A percentile compares a stretch with the other conserved stretches of the same genome.
phyloP scores from a whole-genome alignment of 2,329 filamentous ascomycete species.

The Biscogniauxia sp. region DNA sequence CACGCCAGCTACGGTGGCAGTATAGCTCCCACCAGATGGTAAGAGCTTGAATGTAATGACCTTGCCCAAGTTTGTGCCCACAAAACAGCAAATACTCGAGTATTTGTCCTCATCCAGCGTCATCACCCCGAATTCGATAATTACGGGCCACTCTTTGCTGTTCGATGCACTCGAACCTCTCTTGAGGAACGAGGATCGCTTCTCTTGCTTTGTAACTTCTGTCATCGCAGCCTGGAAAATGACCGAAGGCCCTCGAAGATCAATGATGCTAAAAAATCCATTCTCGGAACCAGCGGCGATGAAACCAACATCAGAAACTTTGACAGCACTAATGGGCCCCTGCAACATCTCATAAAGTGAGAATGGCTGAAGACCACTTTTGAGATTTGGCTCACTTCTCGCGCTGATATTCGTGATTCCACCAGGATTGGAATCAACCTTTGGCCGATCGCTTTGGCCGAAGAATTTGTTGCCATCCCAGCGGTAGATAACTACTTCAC shows the following conservation, averaged over 20 bases:
- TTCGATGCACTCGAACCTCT: constrained; percentile 47
- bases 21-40: constrained; percentile 71
- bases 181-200: constrained; percentile 69
- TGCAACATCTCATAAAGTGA: constrained; percentile 80
- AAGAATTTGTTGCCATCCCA: constrained; percentile 80
- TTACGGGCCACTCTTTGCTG: constrained; percentile 70
- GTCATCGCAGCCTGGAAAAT: constrained; percentile 73
- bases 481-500: constrained; percentile 83
- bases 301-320: constrained; percentile 91
- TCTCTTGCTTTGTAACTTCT: constrained; percentile 75
- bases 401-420: constrained; percentile 71
- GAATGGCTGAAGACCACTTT: constrained; percentile 77
- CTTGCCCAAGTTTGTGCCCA: constrained; percentile 82
- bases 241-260: constrained; percentile 81
- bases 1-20: constrained; percentile 68
- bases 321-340: constrained; percentile 74
- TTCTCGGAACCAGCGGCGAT: constrained; percentile 82
- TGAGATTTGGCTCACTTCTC: constrained; percentile 69
- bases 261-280: constrained; percentile 77
- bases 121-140: constrained; percentile 89
- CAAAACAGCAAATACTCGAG: constrained; percentile 89
- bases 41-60: constrained; percentile 88
- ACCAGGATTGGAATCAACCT: constrained; percentile 59
- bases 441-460: constrained; percentile 59
- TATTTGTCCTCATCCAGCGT: constrained; percentile 92